Percentiles rank a stretch among this genome's conserved stretches.
Conservation (phyloP, 257 asterid genomes). For the Echium plantagineum region DNA sequence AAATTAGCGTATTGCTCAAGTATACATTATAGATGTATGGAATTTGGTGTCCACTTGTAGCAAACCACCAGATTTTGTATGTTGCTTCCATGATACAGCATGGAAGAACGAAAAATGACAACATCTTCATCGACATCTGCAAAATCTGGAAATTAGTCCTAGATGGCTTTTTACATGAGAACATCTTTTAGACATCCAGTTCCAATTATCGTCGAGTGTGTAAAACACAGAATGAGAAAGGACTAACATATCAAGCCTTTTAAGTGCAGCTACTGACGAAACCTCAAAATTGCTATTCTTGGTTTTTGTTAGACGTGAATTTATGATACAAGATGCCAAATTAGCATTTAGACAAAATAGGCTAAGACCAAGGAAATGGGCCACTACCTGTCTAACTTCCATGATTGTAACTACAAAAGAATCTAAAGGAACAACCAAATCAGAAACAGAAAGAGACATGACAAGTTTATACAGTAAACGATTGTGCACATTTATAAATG, state of each 20-base stretch:
- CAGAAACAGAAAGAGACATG: too few relatives aligned
- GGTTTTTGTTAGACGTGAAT: neutral
- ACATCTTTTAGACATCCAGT: too few relatives aligned
- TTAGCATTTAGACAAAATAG: neutral
- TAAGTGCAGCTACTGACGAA: neutral
- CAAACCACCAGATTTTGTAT: constrained; percentile 94
- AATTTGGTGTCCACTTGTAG: constrained; percentile 70
- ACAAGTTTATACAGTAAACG: neutral
- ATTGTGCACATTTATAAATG: too few relatives aligned
- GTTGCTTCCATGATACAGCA: constrained; percentile 52
- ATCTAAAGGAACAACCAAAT: too few relatives aligned
- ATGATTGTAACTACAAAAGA: neutral
- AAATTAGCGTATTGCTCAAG: constrained; percentile 43
- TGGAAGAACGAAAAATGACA: constrained; percentile 74
- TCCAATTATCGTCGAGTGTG: neutral
- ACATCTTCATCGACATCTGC: constrained; percentile 81
- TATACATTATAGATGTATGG: constrained; percentile 60
- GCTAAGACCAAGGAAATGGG: neutral
- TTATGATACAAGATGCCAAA: neutral
- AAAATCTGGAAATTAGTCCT: neutral
- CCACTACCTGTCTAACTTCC: neutral
- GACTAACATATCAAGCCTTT: neutral
- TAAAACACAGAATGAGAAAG: neutral
- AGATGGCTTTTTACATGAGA: neutral
- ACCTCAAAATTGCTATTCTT: neutral